Conservation (phyloP, 257 asterid genomes). For the Ballota nigra region DNA sequence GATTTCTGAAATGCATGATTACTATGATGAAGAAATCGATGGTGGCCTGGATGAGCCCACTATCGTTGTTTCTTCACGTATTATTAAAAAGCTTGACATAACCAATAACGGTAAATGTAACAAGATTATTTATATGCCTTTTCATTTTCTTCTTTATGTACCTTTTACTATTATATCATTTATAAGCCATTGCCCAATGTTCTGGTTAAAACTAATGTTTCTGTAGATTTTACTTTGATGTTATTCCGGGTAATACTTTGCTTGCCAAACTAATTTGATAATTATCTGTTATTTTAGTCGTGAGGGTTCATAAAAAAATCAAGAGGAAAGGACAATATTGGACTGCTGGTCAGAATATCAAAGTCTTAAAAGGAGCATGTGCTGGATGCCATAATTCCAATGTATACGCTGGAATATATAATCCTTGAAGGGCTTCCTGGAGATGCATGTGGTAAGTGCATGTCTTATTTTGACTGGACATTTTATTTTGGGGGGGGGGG, state of each 20-base stretch:
- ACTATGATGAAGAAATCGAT: constrained; percentile 52
- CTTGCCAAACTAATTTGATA: constrained; percentile 11
- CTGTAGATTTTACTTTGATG: background rate
- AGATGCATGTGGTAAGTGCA: constrained; percentile 60
- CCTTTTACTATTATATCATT: background rate
- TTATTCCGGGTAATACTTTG: constrained; percentile 4
- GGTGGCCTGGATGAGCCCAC: constrained; percentile 55
- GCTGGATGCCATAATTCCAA: constrained; percentile 43
- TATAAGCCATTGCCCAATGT: background rate
- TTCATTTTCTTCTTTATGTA: background rate
- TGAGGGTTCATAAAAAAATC: constrained; percentile 55
- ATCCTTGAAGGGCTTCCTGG: constrained; percentile 63
- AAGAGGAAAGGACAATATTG: constrained; percentile 50
- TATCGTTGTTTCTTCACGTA: constrained; percentile 34
- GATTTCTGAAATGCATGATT: constrained; percentile 58
- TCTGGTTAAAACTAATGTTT: background rate
- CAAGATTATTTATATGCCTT: background rate
- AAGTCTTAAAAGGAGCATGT: constrained; percentile 71
- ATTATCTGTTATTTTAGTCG: constrained; percentile 34
- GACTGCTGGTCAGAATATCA: constrained; percentile 66
- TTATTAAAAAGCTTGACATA: constrained; percentile 37
- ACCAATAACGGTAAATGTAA: constrained; percentile 52
- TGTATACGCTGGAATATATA: constrained; percentile 50
- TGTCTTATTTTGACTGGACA: background rate
- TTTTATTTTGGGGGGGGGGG: background rate